Evolutionary conservation across 129 eudicot species (phyloP), one percentile per base, ranked within the genome.

Genomic region (Flaveria linearis): DNA sequence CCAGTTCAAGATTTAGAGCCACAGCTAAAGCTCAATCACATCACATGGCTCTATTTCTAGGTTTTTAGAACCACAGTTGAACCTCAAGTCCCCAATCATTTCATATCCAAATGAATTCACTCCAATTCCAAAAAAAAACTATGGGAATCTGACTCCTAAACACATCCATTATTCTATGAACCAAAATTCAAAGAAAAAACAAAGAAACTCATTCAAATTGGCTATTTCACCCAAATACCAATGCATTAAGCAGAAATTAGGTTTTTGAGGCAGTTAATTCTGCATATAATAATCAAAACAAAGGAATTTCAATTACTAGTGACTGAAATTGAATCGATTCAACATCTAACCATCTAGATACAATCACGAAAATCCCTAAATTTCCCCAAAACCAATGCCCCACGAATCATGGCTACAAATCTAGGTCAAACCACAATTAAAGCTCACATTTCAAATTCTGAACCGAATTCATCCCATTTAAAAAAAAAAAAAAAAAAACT

Each of bases 321-420:
- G 16, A 25, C 25, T 33, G 12, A 72, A 51, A 72, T 33, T 52
- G 18, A 72, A 30, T 10, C 50, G 2, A 15, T 17, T 22, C 14
- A 17, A 39, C 67, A 36, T 36, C 18, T 43, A 20, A 67, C 46
- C 3, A 4, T 50, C 22, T 1, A 63, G 39, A 63, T 51, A 51
- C 74, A 46, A 33, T 65, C 30, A 76, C 20, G 23, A 13, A 76
- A 76, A 33, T 28, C 72, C 63, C 71, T 47, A 75, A 47, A 63
- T 62, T 30, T 23, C 50, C 7, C 11, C 51, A 63, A 1, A 11
- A 57, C 20, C 39, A 75, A 75, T 75, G 63, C 49, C 79, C 14
- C 8, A 12, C 47, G 20, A 61, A 74, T 61, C 42, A 26, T 28
- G 7, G 26, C 22, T 16, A 25, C 30, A 51, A 50, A 17, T 51